Percentiles rank a stretch among this genome's conserved stretches.
These are phyloP conservation scores for Tricholoma terreum DNA, from an alignment of 768 basidiomycete species.

Conservation along the genomic window DNA sequence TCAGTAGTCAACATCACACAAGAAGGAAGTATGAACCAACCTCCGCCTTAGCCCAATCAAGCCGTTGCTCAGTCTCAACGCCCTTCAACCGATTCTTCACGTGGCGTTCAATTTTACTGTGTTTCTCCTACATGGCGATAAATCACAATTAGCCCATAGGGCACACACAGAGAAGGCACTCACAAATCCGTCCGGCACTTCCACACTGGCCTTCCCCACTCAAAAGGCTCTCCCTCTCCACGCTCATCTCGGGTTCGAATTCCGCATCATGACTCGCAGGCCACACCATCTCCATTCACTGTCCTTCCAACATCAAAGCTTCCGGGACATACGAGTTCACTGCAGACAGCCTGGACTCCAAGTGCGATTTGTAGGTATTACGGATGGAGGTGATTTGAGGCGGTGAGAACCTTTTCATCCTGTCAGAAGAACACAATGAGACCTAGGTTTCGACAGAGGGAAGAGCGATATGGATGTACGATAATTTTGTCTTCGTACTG, in stretches of 20 bases:
- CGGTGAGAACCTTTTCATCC: conserved; percentile 51
- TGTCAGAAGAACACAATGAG: conserved; percentile 15
- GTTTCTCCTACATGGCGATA: conserved; percentile 56
- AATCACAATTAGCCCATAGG: conserved; percentile 13
- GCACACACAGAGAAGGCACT: conserved; percentile 25
- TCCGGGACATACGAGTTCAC: conserved; percentile 47
- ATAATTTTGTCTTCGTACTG: conserved; percentile 79
- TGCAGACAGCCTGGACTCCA: conserved; percentile 58
- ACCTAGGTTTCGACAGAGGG: neutral
- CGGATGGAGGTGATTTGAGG: conserved; percentile 52
- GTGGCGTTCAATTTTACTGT: conserved; percentile 74
- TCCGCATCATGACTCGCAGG: conserved; percentile 55
- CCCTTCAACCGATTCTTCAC: conserved; percentile 73
- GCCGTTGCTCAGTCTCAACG: conserved; percentile 61
- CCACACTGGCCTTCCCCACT: conserved; percentile 71
- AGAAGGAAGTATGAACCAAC: conserved; percentile 31
- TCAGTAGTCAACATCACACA: neutral
- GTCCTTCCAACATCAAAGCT: conserved; percentile 56
- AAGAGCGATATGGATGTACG: conserved; percentile 37
- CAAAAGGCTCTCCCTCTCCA: conserved; percentile 45
- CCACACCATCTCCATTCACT: conserved; percentile 69
- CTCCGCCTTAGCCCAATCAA: conserved; percentile 92
- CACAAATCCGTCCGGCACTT: conserved; percentile 59
- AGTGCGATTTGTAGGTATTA: conserved; percentile 52
- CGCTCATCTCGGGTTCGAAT: conserved; percentile 65